Evolutionary conservation across 2,329 filamentous ascomycete genomes (phyloP).

Genomic region (Dactylellina cionopaga): DNA sequence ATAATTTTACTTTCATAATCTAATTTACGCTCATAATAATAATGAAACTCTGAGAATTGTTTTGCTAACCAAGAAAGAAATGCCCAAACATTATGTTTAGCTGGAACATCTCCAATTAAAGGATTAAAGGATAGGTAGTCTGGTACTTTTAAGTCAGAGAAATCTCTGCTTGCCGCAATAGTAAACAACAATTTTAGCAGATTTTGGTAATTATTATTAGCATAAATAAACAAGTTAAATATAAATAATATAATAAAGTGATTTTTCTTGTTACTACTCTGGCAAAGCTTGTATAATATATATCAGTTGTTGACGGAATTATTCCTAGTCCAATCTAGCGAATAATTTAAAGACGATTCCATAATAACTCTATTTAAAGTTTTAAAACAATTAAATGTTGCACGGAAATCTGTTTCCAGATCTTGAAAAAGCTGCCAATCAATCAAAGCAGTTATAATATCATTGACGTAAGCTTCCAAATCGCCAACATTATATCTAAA

Average conservation of each 20-base stretch:
- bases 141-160: background rate
- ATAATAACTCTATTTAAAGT: background rate
- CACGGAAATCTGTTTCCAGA: background rate
- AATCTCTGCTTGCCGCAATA: slow-evolving; percentile 2
- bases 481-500: background rate
- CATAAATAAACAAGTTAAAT: slow-evolving; percentile 6
- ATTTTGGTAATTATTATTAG: background rate
- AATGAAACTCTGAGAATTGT: too few relatives aligned
- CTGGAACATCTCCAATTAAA: background rate
- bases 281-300: slow-evolving; percentile 20
- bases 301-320: background rate
- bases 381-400: background rate
- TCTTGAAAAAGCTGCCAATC: background rate
- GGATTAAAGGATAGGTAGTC: background rate
- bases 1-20: background rate
- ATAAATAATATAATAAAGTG: slow-evolving; percentile 12
- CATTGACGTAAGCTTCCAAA: background rate
- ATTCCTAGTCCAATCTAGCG: background rate
- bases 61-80: too few relatives aligned
- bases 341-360: background rate
- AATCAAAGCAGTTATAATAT: slow-evolving; percentile 5
- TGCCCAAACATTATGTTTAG: background rate
- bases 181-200: slow-evolving; percentile 6
- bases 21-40: too few relatives aligned
- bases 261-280: background rate